Percentiles rank a stretch among this genome's conserved stretches.
Conservation (phyloP, 2,329 filamentous ascomycete species). For the Epichloe aotearoae region DNA sequence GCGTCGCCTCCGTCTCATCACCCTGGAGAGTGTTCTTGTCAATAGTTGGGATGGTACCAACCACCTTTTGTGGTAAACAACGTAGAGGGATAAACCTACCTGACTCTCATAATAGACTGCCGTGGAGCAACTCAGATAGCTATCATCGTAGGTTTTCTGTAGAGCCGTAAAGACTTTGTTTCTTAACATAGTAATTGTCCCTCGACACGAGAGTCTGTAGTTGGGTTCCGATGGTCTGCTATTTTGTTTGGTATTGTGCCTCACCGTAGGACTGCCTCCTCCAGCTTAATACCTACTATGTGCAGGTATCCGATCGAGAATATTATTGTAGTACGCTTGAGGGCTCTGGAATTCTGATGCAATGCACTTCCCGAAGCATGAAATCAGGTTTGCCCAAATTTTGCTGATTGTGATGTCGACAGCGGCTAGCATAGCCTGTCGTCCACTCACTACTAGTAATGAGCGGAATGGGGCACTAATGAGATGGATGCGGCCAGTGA, state of each 20-base stretch:
- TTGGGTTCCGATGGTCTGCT: background rate
- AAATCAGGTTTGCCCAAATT: background rate
- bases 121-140: slow-evolving; percentile 86
- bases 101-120: slow-evolving; percentile 93
- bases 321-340: background rate
- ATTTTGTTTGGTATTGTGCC: background rate
- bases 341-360: background rate
- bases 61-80: background rate
- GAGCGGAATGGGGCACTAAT: background rate
- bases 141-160: slow-evolving; percentile 97
- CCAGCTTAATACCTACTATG: background rate
- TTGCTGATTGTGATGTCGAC: background rate
- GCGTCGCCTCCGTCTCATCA: slow-evolving; percentile 79
- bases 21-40: slow-evolving; percentile 31
- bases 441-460: background rate
- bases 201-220: background rate
- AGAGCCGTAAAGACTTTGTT: slow-evolving; percentile 53
- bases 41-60: background rate
- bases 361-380: background rate
- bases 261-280: background rate
- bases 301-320: background rate
- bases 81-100: slow-evolving; percentile 30
- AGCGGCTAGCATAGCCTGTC: background rate
- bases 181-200: slow-evolving; percentile 34
- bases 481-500: background rate